These are phyloP conservation scores for Lophium mytilinum DNA, from an alignment of 495 filamentous ascomycete genomes.

Conservation along the genomic window DNA sequence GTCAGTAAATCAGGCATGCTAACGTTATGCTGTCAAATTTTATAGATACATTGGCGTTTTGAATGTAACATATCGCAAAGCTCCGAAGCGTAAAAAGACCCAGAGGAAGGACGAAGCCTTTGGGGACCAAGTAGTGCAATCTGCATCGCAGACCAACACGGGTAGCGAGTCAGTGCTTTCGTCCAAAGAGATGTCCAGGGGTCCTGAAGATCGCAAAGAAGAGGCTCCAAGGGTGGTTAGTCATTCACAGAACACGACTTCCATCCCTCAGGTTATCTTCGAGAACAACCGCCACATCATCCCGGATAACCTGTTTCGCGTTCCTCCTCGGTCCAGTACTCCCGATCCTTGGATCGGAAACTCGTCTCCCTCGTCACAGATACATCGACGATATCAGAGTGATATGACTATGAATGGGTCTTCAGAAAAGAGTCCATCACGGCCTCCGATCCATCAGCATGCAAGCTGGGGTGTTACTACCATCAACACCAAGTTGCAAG, in stretches of 20 bases:
- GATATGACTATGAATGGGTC: conserved; percentile 10
- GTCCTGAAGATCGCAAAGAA: conserved; percentile 18
- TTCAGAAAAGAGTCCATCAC: conserved; percentile 10
- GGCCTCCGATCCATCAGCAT: conserved; percentile 37
- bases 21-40: conserved; percentile 24
- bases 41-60: conserved; percentile 90
- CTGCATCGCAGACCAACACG: conserved; percentile 1
- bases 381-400: conserved; percentile 24
- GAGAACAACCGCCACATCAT: conserved; percentile 95
- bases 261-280: conserved; percentile 85
- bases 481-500: conserved; percentile 78
- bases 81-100: conserved; percentile 55
- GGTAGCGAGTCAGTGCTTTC: neutral
- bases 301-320: conserved; percentile 65
- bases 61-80: conserved; percentile 93
- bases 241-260: conserved; percentile 57
- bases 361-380: conserved; percentile 13
- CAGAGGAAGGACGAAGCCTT: neutral
- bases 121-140: neutral
- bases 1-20: conserved; percentile 25
- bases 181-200: neutral
- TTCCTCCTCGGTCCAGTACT: conserved; percentile 25
- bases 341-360: conserved; percentile 16
- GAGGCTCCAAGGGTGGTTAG: conserved; percentile 64
- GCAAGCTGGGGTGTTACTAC: conserved; percentile 93